phyloP scores from a whole-genome alignment of 192 early-diverging fungal genomes.

The Coemansia sp. region DNA sequence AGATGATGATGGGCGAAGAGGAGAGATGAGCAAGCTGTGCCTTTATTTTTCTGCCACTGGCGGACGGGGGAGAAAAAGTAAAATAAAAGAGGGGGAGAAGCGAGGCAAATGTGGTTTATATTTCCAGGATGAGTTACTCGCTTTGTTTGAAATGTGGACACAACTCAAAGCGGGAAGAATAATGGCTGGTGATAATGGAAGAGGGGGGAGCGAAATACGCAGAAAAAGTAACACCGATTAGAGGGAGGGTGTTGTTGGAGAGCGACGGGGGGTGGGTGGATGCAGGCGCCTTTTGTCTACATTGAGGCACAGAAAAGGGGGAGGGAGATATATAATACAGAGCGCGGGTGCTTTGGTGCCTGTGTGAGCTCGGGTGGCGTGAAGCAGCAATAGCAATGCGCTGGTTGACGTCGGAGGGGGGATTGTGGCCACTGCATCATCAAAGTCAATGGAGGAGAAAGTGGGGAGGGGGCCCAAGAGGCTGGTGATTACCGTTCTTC shows the following conservation, averaged over 20 bases:
- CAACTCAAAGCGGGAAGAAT: slow-evolving; percentile 12
- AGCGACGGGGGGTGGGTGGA: slow-evolving; percentile 13
- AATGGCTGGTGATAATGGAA: slow-evolving; percentile 36
- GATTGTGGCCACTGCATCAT: neutral
- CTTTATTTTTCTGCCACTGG: slow-evolving; percentile 8
- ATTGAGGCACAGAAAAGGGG: neutral
- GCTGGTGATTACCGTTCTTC: slow-evolving; percentile 2
- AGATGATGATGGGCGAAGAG: slow-evolving; percentile 6
- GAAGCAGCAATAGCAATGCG: neutral
- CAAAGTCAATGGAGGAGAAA: slow-evolving; percentile 4
- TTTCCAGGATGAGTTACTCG: slow-evolving; percentile 6
- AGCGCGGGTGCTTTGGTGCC: slow-evolving; percentile 8
- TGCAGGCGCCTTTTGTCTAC: slow-evolving; percentile 6
- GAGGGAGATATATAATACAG: slow-evolving; percentile 14
- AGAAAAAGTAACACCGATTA: slow-evolving; percentile 36
- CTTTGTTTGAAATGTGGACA: slow-evolving; percentile 13
- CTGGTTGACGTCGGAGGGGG: neutral
- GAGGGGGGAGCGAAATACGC: slow-evolving; percentile 17
- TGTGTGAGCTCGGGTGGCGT: neutral
- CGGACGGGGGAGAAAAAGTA: neutral
- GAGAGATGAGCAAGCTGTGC: neutral
- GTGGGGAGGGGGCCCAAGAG: slow-evolving; percentile 1
- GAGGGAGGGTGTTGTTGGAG: slow-evolving; percentile 22
- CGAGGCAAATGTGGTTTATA: slow-evolving; percentile 33
- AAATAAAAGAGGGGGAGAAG: slow-evolving; percentile 11